Evolutionary conservation across 2,329 filamentous ascomycete species (phyloP), one percentile per base, ranked within the genome.

Genomic region (Davidsoniella virescens): DNA sequence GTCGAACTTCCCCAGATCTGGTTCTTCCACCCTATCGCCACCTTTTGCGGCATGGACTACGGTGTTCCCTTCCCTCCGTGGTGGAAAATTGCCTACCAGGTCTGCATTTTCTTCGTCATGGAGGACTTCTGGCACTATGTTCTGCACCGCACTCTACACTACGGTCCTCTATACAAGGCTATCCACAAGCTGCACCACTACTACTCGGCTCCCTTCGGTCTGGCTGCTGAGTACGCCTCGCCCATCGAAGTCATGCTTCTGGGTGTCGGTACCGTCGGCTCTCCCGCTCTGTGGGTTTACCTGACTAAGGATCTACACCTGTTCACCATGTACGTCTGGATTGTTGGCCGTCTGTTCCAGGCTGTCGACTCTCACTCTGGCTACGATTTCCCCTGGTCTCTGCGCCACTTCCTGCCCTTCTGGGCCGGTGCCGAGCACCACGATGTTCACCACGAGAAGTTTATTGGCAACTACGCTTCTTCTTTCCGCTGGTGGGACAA

Each of bases 401-500:
- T 98, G 68, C 87, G 88, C 67, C 86, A 95, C 67, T 84, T 96
- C 73, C 70, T 98, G 47, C 92, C 92, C 36, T 88, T 98, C 77
- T 98, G 92, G 92, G 90, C 90, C 50, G 92, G 92, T 55, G 92
- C 92, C 50, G 81, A 94, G 59, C 90, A 96, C 70, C 92, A 98
- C 70, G 92, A 98, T 62, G 72, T 87, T 42, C 92, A 98, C 70
- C 92, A 98, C 70, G 92, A 98, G 72, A 87, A 87, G 64, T 98
- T 98, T 70, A 87, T 98, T 56, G 92, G 92, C 59, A 98, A 98
- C 73, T 98, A 96, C 65, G 73, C 90, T 47, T 94, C 87, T 63
- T 94, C 86, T 72, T 98, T 98, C 79, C 78, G 90, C 66, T 98
- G 92, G 92, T 98, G 92, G 92, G 92, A 98, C 70, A 94, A 84